A percentile compares a stretch with the other conserved stretches of the same genome.
phyloP scores from a whole-genome alignment of 2,329 filamentous ascomycete genomes.

The Stagonosporopsis rhizophila region DNA sequence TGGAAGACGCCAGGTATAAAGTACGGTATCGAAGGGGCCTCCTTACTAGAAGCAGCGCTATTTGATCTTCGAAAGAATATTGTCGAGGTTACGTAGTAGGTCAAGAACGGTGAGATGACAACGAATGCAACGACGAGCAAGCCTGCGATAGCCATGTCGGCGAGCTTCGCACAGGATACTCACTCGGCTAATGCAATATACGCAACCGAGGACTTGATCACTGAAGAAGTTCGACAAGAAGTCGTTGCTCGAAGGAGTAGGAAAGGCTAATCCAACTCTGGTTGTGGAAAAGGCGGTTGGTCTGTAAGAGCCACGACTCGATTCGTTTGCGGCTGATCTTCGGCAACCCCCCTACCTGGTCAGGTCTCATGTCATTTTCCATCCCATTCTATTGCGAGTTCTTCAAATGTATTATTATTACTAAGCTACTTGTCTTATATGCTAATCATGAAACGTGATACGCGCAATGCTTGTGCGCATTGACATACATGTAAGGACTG shows the following conservation, averaged over 20 bases:
- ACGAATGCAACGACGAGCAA: slow-evolving; percentile 6
- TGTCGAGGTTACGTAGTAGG: slow-evolving; percentile 29
- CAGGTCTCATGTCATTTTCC: too few species aligned
- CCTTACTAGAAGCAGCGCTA: slow-evolving; percentile 18
- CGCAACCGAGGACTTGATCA: background rate
- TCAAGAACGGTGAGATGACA: slow-evolving; percentile 29
- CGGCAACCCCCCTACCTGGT: background rate
- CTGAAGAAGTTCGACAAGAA: background rate
- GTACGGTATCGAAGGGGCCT: slow-evolving; percentile 35
- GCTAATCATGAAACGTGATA: background rate
- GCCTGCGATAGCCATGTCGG: slow-evolving; percentile 1
- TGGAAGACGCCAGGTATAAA: slow-evolving; percentile 33
- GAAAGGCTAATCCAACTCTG: background rate
- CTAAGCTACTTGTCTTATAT: background rate
- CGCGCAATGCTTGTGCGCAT: background rate
- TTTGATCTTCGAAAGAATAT: slow-evolving; percentile 28
- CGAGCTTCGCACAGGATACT: background rate
- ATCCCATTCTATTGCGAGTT: background rate
- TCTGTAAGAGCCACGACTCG: slow-evolving; percentile 6
- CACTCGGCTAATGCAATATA: background rate
- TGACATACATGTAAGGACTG: background rate
- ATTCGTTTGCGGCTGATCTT: slow-evolving; percentile 11
- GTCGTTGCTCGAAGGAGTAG: background rate
- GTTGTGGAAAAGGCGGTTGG: slow-evolving; percentile 3
- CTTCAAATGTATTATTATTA: background rate